Evolutionary conservation across 805 yeast genomes (phyloP), one percentile per base, ranked within the genome.

Genomic region (Wickerhamiella musiphila): DNA sequence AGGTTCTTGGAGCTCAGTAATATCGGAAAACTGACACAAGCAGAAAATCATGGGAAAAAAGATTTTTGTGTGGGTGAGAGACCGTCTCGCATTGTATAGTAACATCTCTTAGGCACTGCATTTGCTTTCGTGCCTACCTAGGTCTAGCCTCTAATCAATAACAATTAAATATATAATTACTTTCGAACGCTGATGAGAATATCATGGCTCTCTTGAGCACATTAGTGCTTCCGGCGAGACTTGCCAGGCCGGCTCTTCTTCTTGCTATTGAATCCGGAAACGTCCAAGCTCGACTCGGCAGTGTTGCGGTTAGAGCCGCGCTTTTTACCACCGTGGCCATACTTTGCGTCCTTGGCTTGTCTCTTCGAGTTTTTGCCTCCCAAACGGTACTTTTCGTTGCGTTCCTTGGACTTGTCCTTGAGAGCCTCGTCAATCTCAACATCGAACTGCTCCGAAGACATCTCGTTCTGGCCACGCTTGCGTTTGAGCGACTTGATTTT

Each of bases 391-490:
- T 56, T 57, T 30, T 45, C 43, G 15, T 52, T 47, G 26, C 46
- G 37, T 27, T 39, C 49, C 35, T 66, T 67, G 39, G 67, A 70
- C 31, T 57, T 59, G 14, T 66, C 65, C 31, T 72, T 72, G n/a
- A 79, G 67, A 31, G 82, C 83, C 55, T 84, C 95, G 58, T 84
- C 95, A 43, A 86, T 68, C 27, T 93, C 94, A 46, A 86, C 77
- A 51, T 78, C 82, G 56, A 86, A 84, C 44, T 75, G 84, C 44
- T 74, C 82, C 40, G 65, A 63, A 29, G 66, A 63, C 23, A 79
- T 68, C 44, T 78, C 93, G 42, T 73, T 70, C 40, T 70, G 67
- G 48, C 73, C 73, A 60, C 93, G 73, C 70, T 82, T 84, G 53
- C 78, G 74, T 67, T 81, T 82, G 49, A 90, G 67, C n/a, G 78